Conservation (phyloP, 371 early-diverging fungal genomes). For the Mucor plumbeus region DNA sequence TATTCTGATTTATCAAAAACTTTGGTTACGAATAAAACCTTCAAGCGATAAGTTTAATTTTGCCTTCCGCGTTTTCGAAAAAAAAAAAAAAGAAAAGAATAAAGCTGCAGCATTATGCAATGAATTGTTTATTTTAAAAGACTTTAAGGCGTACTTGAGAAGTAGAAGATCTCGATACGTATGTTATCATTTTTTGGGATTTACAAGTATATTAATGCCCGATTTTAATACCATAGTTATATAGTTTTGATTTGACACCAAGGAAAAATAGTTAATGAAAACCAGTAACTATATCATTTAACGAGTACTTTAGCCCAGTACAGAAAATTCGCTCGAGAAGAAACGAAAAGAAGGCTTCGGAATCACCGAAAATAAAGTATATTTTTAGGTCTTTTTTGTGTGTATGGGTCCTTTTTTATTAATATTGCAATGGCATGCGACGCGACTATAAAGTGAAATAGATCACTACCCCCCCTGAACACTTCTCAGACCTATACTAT, state of each 20-base stretch:
- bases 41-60: too few species aligned
- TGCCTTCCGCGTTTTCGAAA: too few species aligned
- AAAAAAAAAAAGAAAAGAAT: too few species aligned
- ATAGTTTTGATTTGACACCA: background rate
- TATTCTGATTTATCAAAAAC: too few species aligned
- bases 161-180: too few species aligned
- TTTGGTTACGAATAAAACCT: too few species aligned
- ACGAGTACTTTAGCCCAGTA: background rate
- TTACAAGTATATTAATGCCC: too few species aligned
- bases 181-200: too few species aligned
- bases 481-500: background rate
- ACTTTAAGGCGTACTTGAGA: too few species aligned
- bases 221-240: too few species aligned
- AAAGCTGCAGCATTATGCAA: too few species aligned
- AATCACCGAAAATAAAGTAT: slow-evolving; percentile 1
- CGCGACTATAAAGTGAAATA: background rate
- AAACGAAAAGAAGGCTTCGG: slow-evolving; percentile 5
- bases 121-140: too few species aligned
- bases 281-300: background rate
- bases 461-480: background rate
- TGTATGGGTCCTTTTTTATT: background rate
- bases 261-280: background rate
- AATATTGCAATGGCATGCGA: background rate
- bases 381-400: background rate
- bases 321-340: background rate